A percentile compares a stretch with the other conserved stretches of the same genome.
phyloP scores from a whole-genome alignment of 2,329 filamentous ascomycete genomes.

The Ophidiomyces ophidiicola region DNA sequence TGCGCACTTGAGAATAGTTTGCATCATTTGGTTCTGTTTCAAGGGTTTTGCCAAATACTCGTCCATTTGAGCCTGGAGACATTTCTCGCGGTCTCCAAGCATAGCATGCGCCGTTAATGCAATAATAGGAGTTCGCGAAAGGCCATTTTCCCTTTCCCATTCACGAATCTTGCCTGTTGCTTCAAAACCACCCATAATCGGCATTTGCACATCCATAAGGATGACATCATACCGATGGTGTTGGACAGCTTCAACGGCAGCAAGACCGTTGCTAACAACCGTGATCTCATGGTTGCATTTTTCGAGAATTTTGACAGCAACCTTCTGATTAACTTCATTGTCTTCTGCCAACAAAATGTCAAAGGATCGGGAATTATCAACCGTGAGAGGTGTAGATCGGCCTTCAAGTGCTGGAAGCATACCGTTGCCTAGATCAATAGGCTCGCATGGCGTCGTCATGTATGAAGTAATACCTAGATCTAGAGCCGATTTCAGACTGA shows the following conservation, averaged over 20 bases:
- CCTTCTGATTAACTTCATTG: constrained; percentile 90
- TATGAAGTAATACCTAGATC: constrained; percentile 97
- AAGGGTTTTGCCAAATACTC: constrained; percentile 95
- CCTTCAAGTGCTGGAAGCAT: constrained; percentile 94
- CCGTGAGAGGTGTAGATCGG: constrained; percentile 75
- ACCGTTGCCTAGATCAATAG: constrained; percentile 89
- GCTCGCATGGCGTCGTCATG: constrained; percentile 91
- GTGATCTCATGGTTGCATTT: constrained; percentile 64
- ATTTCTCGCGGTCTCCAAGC: constrained; percentile 96
- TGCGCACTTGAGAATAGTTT: constrained; percentile 93
- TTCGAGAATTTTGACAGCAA: constrained; percentile 92
- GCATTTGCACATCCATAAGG: constrained; percentile 99
- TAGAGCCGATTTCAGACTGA: constrained; percentile 83
- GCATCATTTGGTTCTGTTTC: constrained; percentile 93
- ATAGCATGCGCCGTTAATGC: constrained; percentile 95
- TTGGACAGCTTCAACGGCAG: constrained; percentile 86
- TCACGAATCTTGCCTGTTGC: constrained; percentile 93
- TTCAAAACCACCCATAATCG: constrained; percentile 98
- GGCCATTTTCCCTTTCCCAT: constrained; percentile 70
- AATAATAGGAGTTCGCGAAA: constrained; percentile 84
- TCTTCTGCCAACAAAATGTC: constrained; percentile 93
- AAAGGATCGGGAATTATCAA: constrained; percentile 89
- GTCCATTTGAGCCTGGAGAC: constrained; percentile 97
- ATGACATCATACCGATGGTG: constrained; percentile 90
- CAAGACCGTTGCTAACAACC: constrained; percentile 87